Base-by-base conservation (phyloP, 768 basidiomycete species). In the Leucosporidium yakuticum region DNA sequence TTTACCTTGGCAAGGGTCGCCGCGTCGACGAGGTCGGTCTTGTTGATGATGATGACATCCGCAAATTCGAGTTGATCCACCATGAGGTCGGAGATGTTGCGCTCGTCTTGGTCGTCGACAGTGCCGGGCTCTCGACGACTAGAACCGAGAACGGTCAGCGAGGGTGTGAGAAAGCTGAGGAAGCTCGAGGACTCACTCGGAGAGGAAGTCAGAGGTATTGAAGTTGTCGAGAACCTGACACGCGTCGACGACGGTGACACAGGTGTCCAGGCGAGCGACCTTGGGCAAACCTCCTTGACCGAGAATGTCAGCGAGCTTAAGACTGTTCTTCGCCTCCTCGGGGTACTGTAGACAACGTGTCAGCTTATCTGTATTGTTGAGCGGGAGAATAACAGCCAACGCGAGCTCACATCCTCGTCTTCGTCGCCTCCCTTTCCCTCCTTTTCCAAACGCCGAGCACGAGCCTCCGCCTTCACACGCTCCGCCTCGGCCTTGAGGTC, bases 31-130 rank as follows among this genome's bases (percentile, higher is more conserved):
- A 77, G 60, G 65, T 79, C 79, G 47, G 54, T 29, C 54, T 79
- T 78, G 73, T 78, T 79, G 67, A 79, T 55, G 27, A 78, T 54
- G 65, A 79, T 73, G 55, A 77, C 76, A 69, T 78, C 75, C 36
- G 76, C 76, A 55, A 79, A 79, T 58, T 79, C 79, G 71, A 79
- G 70, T 63, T 79, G 79, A 39, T 79, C 78, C 23, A 74, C 73
- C 62, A 77, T 60, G 17, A 69, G 56, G 48, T 69, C 64, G 25
- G 47, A 11, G 44, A 66, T 44, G 61, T 78, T 79, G 39, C 77
- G 66, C 62, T 79, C 79, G 66, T 79, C 79, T 50, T 79, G 75
- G 20, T 74, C 74, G 34, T 73, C 74, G 32, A 79, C 77, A 15
- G 77, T 74, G 56, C 63, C 44, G 67, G 36, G 15, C 7, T 31